Conservation (phyloP, 2,329 filamentous ascomycete genomes). For the Tolypocladium capitatum region DNA sequence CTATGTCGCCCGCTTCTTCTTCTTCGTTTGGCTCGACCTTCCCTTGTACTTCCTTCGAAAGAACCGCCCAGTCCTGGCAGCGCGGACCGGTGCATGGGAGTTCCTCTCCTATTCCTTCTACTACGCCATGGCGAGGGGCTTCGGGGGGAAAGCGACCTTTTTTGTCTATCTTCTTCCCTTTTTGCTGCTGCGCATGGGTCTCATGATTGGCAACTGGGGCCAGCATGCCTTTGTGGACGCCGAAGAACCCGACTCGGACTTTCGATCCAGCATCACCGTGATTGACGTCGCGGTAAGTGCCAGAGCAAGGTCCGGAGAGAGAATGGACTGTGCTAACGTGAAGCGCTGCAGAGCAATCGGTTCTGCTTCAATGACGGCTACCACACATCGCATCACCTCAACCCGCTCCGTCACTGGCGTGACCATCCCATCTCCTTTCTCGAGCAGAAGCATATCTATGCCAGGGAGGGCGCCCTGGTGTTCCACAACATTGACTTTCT, state of each 20-base stretch:
- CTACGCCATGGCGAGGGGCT: conserved; percentile 30
- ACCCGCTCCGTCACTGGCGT: conserved; percentile 68
- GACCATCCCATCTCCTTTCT: conserved; percentile 66
- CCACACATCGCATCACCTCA: conserved; percentile 69
- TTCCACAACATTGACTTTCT: conserved; percentile 75
- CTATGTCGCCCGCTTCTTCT: conserved; percentile 61
- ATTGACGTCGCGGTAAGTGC: conserved; percentile 60
- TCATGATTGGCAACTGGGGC: conserved; percentile 79
- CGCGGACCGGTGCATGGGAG: conserved; percentile 49
- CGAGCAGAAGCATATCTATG: conserved; percentile 53
- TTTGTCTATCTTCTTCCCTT: conserved; percentile 58
- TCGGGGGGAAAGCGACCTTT: conserved; percentile 42
- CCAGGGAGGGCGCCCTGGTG: conserved; percentile 54
- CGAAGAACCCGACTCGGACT: conserved; percentile 63
- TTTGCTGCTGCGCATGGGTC: conserved; percentile 48
- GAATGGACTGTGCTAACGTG: not conserved
- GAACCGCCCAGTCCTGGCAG: conserved; percentile 38
- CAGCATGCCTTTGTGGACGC: conserved; percentile 73
- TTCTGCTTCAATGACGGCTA: conserved; percentile 77
- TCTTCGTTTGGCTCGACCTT: conserved; percentile 62
- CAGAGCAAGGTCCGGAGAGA: too few species aligned
- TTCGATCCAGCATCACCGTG: conserved; percentile 63
- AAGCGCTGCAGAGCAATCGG: conserved; percentile 51
- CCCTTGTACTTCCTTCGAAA: conserved; percentile 60
- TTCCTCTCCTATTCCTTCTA: conserved; percentile 39